These are phyloP conservation scores for Alternaria sp. DNA, from an alignment of 2,329 filamentous ascomycete genomes.

Conservation along the genomic window DNA sequence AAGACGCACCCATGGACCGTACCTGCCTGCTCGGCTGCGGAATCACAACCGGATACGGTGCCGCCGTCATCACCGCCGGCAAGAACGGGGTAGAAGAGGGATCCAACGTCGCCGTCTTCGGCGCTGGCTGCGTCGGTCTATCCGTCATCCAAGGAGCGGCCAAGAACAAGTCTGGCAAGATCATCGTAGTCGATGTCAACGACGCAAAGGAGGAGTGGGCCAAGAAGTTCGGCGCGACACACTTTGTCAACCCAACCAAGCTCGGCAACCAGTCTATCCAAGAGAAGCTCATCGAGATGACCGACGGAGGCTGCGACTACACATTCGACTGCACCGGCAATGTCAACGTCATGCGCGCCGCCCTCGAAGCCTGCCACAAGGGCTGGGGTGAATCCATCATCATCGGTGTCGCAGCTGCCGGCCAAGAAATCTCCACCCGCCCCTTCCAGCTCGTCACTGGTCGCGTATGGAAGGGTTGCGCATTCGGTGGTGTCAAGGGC, in stretches of 20 bases:
- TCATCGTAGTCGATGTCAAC: constrained; percentile 84
- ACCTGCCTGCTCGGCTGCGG: constrained; percentile 96
- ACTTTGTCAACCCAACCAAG: constrained; percentile 91
- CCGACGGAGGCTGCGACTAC: constrained; percentile 96
- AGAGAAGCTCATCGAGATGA: constrained; percentile 95
- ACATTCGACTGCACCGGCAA: constrained; percentile 99
- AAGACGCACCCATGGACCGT: constrained; percentile 90
- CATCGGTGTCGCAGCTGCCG: constrained; percentile 95
- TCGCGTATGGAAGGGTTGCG: constrained; percentile 96
- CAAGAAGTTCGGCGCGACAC: constrained; percentile 91
- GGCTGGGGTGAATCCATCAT: constrained; percentile 98
- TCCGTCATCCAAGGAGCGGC: constrained; percentile 94
- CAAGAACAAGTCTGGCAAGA: constrained; percentile 77
- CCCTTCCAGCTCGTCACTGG: constrained; percentile 99
- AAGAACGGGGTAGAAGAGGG: constrained; percentile 75
- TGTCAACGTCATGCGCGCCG: constrained; percentile 92
- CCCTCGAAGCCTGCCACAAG: constrained; percentile 98
- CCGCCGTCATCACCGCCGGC: constrained; percentile 89
- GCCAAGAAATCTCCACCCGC: constrained; percentile 92
- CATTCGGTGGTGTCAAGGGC: constrained; percentile 98
- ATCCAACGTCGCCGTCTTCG: constrained; percentile 89
- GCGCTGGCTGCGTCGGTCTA: constrained; percentile 93
- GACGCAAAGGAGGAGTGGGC: constrained; percentile 89
- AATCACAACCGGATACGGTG: constrained; percentile 98
- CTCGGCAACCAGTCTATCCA: constrained; percentile 75